Percentiles rank a stretch among this genome's conserved stretches.
Conservation (phyloP, 129 eudicot genomes). For the Pulicaria dysenterica region DNA sequence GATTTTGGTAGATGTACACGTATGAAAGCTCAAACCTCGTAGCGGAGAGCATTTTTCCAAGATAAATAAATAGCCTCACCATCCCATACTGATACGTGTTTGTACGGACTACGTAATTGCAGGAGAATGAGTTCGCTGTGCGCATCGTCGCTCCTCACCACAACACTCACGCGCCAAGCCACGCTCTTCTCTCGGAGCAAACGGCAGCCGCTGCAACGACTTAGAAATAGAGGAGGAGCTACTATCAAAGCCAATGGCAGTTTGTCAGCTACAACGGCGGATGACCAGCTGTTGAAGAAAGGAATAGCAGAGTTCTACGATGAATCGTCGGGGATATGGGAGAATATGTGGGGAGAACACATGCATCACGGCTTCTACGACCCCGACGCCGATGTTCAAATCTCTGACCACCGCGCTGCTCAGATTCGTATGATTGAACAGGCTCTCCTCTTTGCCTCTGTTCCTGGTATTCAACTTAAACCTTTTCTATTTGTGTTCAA, state of each 20-base stretch:
- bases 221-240: slow-evolving; percentile 23
- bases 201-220: slow-evolving; percentile 1
- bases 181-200: slow-evolving; percentile 1
- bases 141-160: slow-evolving; percentile 25
- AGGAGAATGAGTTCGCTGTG: slow-evolving; percentile 21
- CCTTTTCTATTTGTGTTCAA: not conserved
- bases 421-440: slow-evolving; percentile 95
- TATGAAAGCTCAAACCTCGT: not conserved
- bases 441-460: slow-evolving; percentile 68
- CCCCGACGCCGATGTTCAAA: slow-evolving; percentile 43
- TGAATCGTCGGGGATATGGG: slow-evolving; percentile 86
- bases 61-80: not conserved
- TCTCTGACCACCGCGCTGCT: slow-evolving; percentile 75
- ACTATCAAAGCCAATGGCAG: slow-evolving; percentile 17
- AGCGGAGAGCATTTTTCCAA: slow-evolving; percentile 19
- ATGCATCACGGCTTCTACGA: slow-evolving; percentile 97
- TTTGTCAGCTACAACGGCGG: slow-evolving; percentile 33
- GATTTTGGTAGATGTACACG: too few relatives aligned
- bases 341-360: slow-evolving; percentile 97
- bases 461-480: slow-evolving; percentile 47
- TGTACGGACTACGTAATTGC: slow-evolving; percentile 6
- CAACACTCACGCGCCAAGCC: slow-evolving; percentile 21
- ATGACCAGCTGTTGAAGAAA: slow-evolving; percentile 48
- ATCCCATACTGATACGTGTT: not conserved
- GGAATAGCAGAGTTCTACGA: slow-evolving; percentile 95